Base-by-base conservation (phyloP, 23 red algal species). In the Gracilaria caudata region DNA sequence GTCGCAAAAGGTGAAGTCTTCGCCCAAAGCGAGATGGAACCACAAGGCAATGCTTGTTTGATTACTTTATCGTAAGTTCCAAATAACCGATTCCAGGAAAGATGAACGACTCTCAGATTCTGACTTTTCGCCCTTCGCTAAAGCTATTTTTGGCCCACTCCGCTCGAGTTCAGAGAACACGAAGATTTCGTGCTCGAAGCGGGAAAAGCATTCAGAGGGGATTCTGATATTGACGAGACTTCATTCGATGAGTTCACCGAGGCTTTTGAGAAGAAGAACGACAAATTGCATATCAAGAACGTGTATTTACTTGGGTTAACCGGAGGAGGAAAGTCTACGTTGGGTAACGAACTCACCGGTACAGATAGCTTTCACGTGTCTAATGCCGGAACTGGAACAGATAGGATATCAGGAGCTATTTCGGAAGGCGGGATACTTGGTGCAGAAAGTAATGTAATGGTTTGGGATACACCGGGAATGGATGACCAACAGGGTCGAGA, bases 391-490 rank as follows among this genome's bases (percentile, higher is more conserved):
- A 65, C 60, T 32, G 60, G 60, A 32, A 65, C 60, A 65, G 25
- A 32, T 2, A 34, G 32, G 7, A 65, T 65, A 32, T 65, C 60
- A 9, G 60, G 60, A 65, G 32, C 25, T 11, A 5, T 65, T 8
- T 14, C 32, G 3, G 60, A 30, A 65, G 26, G 26, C 2, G 60
- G 60, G 20, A 1, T 65, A 7, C 60, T 65, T 65, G 60, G 26
- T 17, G 26, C 60, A 65, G 32, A 16, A 7, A 28, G 32, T 9
- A 28, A 65, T 16, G 32, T 65, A 11, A 65, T 32, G 60, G 60
- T 65, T 9, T 65, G 32, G 25, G 60, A 65, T 35, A 65, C 60
- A 16, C 60, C 60, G 1, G 60, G 60, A 32, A 65, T 65, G 60
- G 32, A 65, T 30, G 60, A 65, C 32, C 5, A 34, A 32, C 60